Base-by-base conservation (phyloP, 257 asterid genomes). In the Petunia secreta region DNA sequence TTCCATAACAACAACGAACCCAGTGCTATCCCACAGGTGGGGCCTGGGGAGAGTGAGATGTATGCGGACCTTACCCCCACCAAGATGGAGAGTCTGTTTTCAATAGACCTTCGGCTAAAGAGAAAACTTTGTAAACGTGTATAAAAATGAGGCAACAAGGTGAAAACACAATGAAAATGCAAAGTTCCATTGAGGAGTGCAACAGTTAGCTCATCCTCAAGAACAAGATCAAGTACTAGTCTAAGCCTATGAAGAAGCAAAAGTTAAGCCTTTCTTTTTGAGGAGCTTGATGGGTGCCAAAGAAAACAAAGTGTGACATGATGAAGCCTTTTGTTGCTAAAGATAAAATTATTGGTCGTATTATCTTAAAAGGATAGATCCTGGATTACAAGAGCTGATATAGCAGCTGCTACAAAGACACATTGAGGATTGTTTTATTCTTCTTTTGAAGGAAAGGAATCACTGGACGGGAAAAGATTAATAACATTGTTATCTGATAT, bases 271-370 rank as follows among this genome's bases (percentile, higher is more conserved):
- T 13, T 46, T 25, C 55, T 34, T 40, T 37, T 63, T 11, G 1
- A 38, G 10, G 71, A 64, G 71, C 34, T 38, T 38, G 48, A 64
- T 13, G 71, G 25, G 50, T 64, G 71, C 25, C 39, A 2, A 38
- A 41, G 40, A 64, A 60, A 11, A 13, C 39, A 6, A 64, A 64
- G 4, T 6, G 10, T 38, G 48, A 52, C 15, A 52, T 52, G 15
- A 64, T 38, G 25, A 50, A 34, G 62, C 77, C n/a, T 34, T 71
- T 71, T 71, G 60, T 10, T 71, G 77, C 16, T 46, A 46, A 46
- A 34, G 41, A 69, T n/a, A 9, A 69, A 69, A 46, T 10, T 71
- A 10, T 0, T 34, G 60, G 25, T 25, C 60, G 3, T 48, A 34
- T 34, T 48, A 34, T 71, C 34, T 48, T 1, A 9, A 71, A 71